A percentile compares a stretch with the other conserved stretches of the same genome.
phyloP scores from a whole-genome alignment of 1,284 basidiomycete species.

The Ustilago shanxiensis region DNA sequence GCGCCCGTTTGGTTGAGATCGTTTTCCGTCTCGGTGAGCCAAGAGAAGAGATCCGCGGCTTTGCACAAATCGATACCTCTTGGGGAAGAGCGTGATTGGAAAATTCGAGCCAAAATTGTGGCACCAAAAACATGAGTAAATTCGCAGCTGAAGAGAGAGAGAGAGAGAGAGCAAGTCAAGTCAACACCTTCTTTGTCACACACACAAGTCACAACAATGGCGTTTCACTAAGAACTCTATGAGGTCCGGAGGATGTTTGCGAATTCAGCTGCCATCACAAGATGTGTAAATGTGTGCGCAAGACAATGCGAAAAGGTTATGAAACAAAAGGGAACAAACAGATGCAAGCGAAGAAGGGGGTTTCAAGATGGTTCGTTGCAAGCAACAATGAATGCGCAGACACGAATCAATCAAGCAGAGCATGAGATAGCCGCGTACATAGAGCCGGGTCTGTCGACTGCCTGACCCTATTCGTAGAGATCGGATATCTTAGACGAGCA shows the following conservation, averaged over 20 bases:
- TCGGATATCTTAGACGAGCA: slow-evolving; percentile 23
- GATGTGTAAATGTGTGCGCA: slow-evolving; percentile 10
- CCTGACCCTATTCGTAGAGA: not conserved
- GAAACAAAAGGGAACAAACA: slow-evolving; percentile 8
- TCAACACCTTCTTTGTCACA: no score
- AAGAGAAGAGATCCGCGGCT: not conserved
- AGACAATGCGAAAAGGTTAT: not conserved
- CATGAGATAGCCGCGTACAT: not conserved
- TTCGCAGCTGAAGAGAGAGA: not conserved
- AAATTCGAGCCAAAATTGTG: not conserved
- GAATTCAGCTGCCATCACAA: slow-evolving; percentile 8
- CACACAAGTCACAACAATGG: not conserved
- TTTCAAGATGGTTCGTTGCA: not conserved
- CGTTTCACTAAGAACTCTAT: not conserved
- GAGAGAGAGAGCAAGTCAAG: no score
- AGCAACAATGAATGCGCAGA: not conserved
- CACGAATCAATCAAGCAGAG: not conserved
- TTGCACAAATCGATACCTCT: not conserved
- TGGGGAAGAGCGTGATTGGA: not conserved
- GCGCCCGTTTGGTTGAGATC: not conserved
- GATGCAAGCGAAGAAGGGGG: slow-evolving; percentile 2
- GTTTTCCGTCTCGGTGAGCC: not conserved
- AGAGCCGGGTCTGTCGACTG: not conserved
- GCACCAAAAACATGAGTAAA: not conserved
- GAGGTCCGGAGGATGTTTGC: slow-evolving; percentile 8